phyloP scores from a whole-genome alignment of 805 yeast genomes.

The Saccharomyces kudriavzevii region DNA sequence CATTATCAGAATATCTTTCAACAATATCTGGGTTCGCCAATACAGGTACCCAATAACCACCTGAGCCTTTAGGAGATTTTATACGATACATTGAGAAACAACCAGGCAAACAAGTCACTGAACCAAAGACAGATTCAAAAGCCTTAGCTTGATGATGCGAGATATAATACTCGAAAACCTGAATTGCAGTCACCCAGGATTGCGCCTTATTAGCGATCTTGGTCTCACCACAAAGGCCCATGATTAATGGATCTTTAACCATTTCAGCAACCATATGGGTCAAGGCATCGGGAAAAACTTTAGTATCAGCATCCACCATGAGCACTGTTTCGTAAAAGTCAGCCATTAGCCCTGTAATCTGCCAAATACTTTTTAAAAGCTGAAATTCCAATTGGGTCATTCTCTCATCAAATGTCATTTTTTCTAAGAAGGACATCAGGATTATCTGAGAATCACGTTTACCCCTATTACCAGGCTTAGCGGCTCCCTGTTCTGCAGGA shows the following conservation, averaged over 20 bases:
- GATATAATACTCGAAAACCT: slow-evolving; percentile 86
- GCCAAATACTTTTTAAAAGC: slow-evolving; percentile 66
- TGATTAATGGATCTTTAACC: slow-evolving; percentile 75
- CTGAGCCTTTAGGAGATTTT: slow-evolving; percentile 75
- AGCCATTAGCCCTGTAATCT: slow-evolving; percentile 77
- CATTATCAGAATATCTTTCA: slow-evolving; percentile 82
- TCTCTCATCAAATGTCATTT: slow-evolving; percentile 83
- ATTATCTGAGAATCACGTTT: slow-evolving; percentile 91
- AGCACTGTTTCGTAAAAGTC: slow-evolving; percentile 72
- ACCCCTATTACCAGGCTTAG: slow-evolving; percentile 91
- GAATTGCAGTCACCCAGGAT: slow-evolving; percentile 88
- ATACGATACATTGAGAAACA: slow-evolving; percentile 90
- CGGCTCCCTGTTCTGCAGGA: slow-evolving; percentile 59
- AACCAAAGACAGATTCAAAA: slow-evolving; percentile 89
- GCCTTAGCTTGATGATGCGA: slow-evolving; percentile 94
- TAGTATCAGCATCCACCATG: slow-evolving; percentile 95
- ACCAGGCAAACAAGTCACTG: slow-evolving; percentile 93
- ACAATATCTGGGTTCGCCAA: slow-evolving; percentile 90
- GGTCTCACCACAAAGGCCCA: slow-evolving; percentile 95
- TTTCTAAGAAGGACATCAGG: slow-evolving; percentile 83
- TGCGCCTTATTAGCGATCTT: slow-evolving; percentile 75
- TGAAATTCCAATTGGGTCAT: slow-evolving; percentile 87
- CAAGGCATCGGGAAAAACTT: slow-evolving; percentile 75
- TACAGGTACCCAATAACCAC: slow-evolving; percentile 87
- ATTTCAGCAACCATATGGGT: slow-evolving; percentile 87